These are phyloP conservation scores for Aspergillus piperis DNA, from an alignment of 2,329 filamentous ascomycete genomes.

Conservation along the genomic window DNA sequence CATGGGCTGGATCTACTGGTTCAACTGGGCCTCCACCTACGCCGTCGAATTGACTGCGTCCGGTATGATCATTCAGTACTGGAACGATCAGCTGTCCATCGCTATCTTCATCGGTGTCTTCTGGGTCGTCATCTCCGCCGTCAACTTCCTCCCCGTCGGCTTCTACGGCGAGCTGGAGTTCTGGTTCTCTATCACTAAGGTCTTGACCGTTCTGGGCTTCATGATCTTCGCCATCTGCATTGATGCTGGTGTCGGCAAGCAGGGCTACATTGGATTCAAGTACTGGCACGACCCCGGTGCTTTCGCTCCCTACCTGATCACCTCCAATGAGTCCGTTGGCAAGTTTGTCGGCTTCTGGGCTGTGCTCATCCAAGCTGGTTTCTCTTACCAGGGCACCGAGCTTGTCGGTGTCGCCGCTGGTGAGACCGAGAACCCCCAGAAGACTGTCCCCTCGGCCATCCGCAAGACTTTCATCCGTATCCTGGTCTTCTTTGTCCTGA, in stretches of 20 bases:
- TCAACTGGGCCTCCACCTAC: slow-evolving; percentile 72
- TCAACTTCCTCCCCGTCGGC: slow-evolving; percentile 70
- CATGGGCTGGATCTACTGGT: slow-evolving; percentile 83
- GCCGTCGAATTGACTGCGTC: slow-evolving; percentile 70
- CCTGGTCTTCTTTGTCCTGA: slow-evolving; percentile 55
- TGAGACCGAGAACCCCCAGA: slow-evolving; percentile 70
- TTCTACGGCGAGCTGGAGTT: slow-evolving; percentile 73
- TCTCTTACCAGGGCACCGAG: slow-evolving; percentile 61
- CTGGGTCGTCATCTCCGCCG: slow-evolving; percentile 66
- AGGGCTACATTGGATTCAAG: slow-evolving; percentile 71
- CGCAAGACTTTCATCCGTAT: slow-evolving; percentile 74
- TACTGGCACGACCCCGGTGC: slow-evolving; percentile 70
- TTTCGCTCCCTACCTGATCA: slow-evolving; percentile 67
- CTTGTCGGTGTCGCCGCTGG: slow-evolving; percentile 74
- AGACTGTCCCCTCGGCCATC: slow-evolving; percentile 70
- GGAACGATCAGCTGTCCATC: slow-evolving; percentile 62
- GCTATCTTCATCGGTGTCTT: slow-evolving; percentile 73
- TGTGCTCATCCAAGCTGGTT: slow-evolving; percentile 46
- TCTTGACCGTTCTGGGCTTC: slow-evolving; percentile 76
- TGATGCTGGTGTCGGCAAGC: slow-evolving; percentile 67
- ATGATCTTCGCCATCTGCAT: slow-evolving; percentile 75
- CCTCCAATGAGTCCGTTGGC: slow-evolving; percentile 57
- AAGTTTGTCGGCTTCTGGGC: slow-evolving; percentile 63
- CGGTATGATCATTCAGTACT: slow-evolving; percentile 74
- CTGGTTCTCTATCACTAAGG: slow-evolving; percentile 72